phyloP scores from a whole-genome alignment of 192 early-diverging fungal genomes.

The Dissophora globulifera region DNA sequence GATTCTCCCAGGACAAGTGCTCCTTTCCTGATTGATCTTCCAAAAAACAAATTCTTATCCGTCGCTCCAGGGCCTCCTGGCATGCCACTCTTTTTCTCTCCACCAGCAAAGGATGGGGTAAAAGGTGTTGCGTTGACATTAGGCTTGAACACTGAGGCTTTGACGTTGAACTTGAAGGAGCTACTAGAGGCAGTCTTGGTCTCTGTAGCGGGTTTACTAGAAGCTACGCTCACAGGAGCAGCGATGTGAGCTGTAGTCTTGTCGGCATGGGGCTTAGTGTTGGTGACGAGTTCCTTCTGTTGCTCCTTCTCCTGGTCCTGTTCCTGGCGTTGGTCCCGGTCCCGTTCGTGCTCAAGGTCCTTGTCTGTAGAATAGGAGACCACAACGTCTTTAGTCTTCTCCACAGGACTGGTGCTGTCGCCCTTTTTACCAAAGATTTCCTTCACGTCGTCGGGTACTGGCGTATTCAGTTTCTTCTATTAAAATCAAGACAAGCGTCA shows the following conservation, averaged over 20 bases:
- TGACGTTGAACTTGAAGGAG: constrained; percentile 76
- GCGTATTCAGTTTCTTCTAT: constrained; percentile 72
- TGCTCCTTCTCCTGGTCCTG: too few relatives aligned
- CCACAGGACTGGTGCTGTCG: constrained; percentile 17
- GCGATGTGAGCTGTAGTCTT: not conserved
- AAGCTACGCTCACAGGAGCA: too few relatives aligned
- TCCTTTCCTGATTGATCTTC: constrained; percentile 39
- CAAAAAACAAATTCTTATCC: constrained; percentile 40
- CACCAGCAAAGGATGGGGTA: constrained; percentile 66
- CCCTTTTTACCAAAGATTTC: constrained; percentile 75
- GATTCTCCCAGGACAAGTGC: constrained; percentile 42
- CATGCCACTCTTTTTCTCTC: constrained; percentile 27
- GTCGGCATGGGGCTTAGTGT: constrained; percentile 11
- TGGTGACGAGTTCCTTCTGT: too few relatives aligned
- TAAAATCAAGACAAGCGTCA: not conserved
- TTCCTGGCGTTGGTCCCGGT: constrained; percentile 10
- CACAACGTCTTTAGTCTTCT: constrained; percentile 23
- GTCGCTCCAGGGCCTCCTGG: not conserved
- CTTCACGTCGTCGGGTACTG: constrained; percentile 84
- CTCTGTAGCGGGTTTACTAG: constrained; percentile 37
- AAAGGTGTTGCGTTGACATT: constrained; percentile 75
- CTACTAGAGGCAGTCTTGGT: constrained; percentile 11
- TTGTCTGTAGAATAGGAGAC: not conserved
- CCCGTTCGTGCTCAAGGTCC: constrained; percentile 7
- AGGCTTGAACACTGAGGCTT: constrained; percentile 82